Evolutionary conservation across 306 rosid genomes (phyloP), one percentile per base, ranked within the genome.

Genomic region (Urtica urens): DNA sequence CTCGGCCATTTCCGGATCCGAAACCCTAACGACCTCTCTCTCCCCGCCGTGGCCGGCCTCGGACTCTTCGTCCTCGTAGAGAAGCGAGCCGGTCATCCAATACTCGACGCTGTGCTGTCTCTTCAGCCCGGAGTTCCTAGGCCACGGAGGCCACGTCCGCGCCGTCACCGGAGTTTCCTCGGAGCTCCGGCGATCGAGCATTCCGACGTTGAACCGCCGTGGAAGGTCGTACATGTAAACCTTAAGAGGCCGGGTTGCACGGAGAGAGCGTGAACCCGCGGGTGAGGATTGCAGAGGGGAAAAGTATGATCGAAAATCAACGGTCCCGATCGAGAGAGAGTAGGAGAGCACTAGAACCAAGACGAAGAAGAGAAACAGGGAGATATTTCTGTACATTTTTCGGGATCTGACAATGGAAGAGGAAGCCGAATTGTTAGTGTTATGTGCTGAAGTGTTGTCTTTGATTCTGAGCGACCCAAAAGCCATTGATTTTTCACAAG

Each of bases 21-120:
- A 77, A 63, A 85, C 96, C 83, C 87, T 85, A 34, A 75, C 53
- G 7, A 64, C 94, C 25, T 79, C 94, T n/a, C 72, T 51, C 45
- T 34, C 57, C 8, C 18, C 68, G 7, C 62, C 76, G 17, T 68
- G 68, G n/a, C n/a, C 53, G 7, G 63, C 94, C 25, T 79, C 94
- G 13, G 71, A 47, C 45, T 34, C 57, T 7, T 16, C 68, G 7
- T 60, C 76, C n/a, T 68, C 69, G 31, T 63, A 51, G 23, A 90
- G 21, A 37, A 90, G 81, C 77, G 94, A 90, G 3, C 96, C 96
- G 96, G 78, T 85, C 94, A 90, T 82, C 99, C 99, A 90, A 51
- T 75, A 90, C 87, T 85, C 99, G 4, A 82, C 82, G 52, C 95
- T 90, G 51, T 85, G 95, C 76, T 85, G 95, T 76, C 49, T 80